Conservation (phyloP, 345 rosid genomes). For the Euphorbia lathyris region DNA sequence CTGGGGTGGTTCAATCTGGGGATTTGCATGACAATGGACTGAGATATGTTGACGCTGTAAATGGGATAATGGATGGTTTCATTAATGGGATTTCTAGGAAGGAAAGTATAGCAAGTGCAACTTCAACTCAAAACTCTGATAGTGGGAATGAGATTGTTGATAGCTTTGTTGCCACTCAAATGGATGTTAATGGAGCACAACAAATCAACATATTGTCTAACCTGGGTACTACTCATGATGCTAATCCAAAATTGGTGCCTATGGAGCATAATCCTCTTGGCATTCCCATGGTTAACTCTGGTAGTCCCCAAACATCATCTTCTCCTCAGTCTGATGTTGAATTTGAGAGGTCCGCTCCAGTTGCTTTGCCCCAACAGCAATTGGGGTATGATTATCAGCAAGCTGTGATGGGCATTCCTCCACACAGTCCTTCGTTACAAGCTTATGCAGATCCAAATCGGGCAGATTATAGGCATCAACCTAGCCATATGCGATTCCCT, state of each 20-base stretch:
- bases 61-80: slow-evolving; percentile 43
- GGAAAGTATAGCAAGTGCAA: slow-evolving; percentile 58
- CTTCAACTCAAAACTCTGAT: slow-evolving; percentile 68
- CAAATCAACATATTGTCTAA: slow-evolving; percentile 32
- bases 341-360: slow-evolving; percentile 36
- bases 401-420: slow-evolving; percentile 28
- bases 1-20: slow-evolving; percentile 45
- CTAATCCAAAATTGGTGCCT: slow-evolving; percentile 26
- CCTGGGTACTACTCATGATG: slow-evolving; percentile 29
- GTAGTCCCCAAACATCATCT: slow-evolving; percentile 35
- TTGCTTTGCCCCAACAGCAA: slow-evolving; percentile 34
- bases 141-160: slow-evolving; percentile 52
- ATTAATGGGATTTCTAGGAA: slow-evolving; percentile 39
- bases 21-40: slow-evolving; percentile 56
- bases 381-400: slow-evolving; percentile 40
- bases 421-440: slow-evolving; percentile 26
- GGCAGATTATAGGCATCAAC: slow-evolving; percentile 33
- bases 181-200: slow-evolving; percentile 33
- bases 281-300: slow-evolving; percentile 33
- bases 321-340: slow-evolving; percentile 44
- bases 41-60: slow-evolving; percentile 68
- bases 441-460: slow-evolving; percentile 40
- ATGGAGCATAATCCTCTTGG: slow-evolving; percentile 35
- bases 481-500: slow-evolving; percentile 47
- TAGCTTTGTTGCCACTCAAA: slow-evolving; percentile 33